Percentiles rank a stretch among this genome's conserved stretches.
Conservation (phyloP, 441 rosid species). For the Bocquillonia castaneifolia region DNA sequence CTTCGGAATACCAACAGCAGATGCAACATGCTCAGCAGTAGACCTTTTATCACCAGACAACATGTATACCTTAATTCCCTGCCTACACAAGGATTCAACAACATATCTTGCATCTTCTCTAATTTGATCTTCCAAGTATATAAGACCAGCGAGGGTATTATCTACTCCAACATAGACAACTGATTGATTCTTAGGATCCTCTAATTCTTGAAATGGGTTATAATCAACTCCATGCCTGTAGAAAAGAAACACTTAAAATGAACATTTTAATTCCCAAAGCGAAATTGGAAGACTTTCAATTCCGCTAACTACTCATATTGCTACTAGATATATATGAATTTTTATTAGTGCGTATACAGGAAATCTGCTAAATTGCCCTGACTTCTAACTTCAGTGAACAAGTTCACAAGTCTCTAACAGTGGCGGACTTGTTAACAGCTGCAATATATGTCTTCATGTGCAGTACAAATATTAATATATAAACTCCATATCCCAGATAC, state of each 20-base stretch:
- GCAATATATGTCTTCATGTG: background rate
- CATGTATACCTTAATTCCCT: slow-evolving; percentile 81
- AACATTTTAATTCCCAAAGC: background rate
- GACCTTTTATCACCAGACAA: slow-evolving; percentile 88
- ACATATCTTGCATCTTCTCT: slow-evolving; percentile 88
- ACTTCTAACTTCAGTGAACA: background rate
- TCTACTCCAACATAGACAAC: slow-evolving; percentile 82
- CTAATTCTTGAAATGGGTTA: slow-evolving; percentile 40
- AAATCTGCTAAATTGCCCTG: background rate
- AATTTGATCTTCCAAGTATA: slow-evolving; percentile 83
- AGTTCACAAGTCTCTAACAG: background rate
- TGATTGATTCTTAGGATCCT: slow-evolving; percentile 61
- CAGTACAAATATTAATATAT: background rate
- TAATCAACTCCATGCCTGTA: slow-evolving; percentile 72
- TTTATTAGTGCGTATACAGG: background rate
- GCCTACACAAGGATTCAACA: slow-evolving; percentile 56
- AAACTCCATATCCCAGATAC: background rate
- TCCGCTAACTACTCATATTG: background rate
- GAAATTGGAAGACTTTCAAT: background rate
- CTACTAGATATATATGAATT: too few relatives aligned
- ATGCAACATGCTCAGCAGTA: slow-evolving; percentile 85
- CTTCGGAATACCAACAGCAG: slow-evolving; percentile 78
- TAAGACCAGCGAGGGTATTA: slow-evolving; percentile 64
- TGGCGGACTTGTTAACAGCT: background rate
- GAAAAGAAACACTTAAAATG: slow-evolving; percentile 12